Percentiles rank a stretch among this genome's conserved stretches.
Evolutionary conservation across 73 alveolate genomes (phyloP).

Genomic region (Stentor roeselii): DNA sequence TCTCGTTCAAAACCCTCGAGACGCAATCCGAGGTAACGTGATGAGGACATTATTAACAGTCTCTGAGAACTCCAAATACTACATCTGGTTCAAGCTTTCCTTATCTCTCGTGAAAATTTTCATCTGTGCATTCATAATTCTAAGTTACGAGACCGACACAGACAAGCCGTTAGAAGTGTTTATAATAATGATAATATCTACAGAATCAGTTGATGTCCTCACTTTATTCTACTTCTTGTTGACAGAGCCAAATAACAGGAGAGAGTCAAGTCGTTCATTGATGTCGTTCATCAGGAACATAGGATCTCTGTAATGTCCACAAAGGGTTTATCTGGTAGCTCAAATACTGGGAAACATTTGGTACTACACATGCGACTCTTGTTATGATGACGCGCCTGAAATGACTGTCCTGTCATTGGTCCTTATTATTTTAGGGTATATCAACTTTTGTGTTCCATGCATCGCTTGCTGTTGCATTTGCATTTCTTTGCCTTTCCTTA

Average conservation of each 20-base stretch:
- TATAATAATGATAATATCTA: not conserved
- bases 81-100: not conserved
- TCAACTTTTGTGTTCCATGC: not conserved
- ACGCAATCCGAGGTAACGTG: not conserved
- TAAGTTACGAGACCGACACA: not conserved
- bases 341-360: slow-evolving; percentile 17
- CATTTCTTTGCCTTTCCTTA: not conserved
- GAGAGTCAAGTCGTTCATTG: slow-evolving; percentile 4
- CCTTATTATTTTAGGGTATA: not conserved
- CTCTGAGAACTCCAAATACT: not conserved
- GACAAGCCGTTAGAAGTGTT: not conserved
- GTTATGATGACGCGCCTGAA: slow-evolving; percentile 15
- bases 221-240: not conserved
- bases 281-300: not conserved
- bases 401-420: not conserved
- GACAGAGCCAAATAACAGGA: not conserved
- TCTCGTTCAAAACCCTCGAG: not conserved
- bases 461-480: not conserved
- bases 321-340: not conserved
- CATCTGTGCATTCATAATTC: not conserved
- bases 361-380: slow-evolving; percentile 1
- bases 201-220: not conserved
- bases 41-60: not conserved
- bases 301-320: not conserved
- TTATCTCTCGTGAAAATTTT: not conserved